Base-by-base conservation (phyloP, 2,329 filamentous ascomycete species). In the Dactylellina sp. region DNA sequence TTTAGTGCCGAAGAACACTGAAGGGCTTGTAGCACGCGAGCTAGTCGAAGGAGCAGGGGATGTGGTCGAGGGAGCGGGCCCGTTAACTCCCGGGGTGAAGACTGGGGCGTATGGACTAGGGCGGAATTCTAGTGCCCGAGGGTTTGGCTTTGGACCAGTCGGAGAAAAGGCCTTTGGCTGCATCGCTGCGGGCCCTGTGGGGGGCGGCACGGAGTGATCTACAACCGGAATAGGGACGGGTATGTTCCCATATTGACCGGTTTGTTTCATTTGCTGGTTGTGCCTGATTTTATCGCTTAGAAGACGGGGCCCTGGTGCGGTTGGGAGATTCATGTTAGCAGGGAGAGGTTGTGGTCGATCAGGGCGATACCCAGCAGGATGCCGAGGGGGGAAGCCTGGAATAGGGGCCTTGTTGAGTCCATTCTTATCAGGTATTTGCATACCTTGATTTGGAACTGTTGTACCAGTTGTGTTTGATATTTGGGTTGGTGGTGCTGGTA, bases 61-160 rank as follows among this genome's bases (percentile, higher is more conserved):
- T 76, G 83, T 83, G 1, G 89, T 87, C 5, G 68, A 46, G 2
- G 75, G 49, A 7, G 76, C 76, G 46, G 77, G 77, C 14, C 71
- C 78, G 16, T 76, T 77, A 20, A 68, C 75, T 22, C 76, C 76
- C 44, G 76, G 76, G 7, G 77, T 77, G 50, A 77, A 78, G 12
- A 76, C 71, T 2, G 77, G 65, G 5, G 75, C 77, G 44, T 76
- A 76, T 14, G 65, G 70, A 35, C 61, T 91, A 3, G 91, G 94
- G 77, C 89, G 94, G 82, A 99, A 98, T 0, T 89, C 85, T 47
- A 87, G 86, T 0, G 93, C 93, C 75, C 90, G 90, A 2, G 91
- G 89, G 78, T 90, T 96, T 16, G 94, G 95, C 76, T 90, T 84
- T 2, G 85, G 84, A 0, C 80, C 79, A 16, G 83, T 84, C 4